A percentile compares a stretch with the other conserved stretches of the same genome.
phyloP scores from a whole-genome alignment of 73 alveolate genomes.

The Paramecium pentaurelia region DNA sequence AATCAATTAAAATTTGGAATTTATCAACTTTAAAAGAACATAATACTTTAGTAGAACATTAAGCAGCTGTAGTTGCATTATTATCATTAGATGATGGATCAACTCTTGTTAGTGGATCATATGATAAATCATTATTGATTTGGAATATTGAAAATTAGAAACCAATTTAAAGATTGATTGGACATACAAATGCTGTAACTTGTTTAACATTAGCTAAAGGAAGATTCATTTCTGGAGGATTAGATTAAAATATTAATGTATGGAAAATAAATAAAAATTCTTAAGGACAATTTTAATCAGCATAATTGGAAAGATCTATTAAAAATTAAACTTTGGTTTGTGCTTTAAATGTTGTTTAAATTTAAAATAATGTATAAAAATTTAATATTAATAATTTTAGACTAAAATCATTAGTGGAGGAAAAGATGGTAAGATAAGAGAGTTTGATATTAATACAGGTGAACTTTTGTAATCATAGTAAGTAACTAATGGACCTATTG shows the following conservation, averaged over 20 bases:
- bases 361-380: not conserved
- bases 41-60: constrained; percentile 4
- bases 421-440: constrained; percentile 25
- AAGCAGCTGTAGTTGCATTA: constrained; percentile 19
- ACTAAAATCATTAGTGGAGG: constrained; percentile 9
- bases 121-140: constrained; percentile 13
- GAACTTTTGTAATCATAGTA: not conserved
- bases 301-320: not conserved
- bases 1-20: constrained; percentile 23
- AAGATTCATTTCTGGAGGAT: constrained; percentile 11
- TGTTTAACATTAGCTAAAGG: constrained; percentile 19
- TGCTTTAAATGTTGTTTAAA: not conserved
- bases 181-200: constrained; percentile 13
- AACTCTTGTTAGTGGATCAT: constrained; percentile 24
- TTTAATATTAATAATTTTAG: not conserved
- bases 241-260: not conserved
- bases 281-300: not conserved
- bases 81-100: constrained; percentile 18
- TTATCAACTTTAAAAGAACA: constrained; percentile 2
- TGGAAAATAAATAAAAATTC: not conserved
- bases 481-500: not conserved
- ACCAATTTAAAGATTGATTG: not conserved
- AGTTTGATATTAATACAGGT: not conserved
- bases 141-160: not conserved
- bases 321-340: not conserved